These are phyloP conservation scores for Pleurotus giganteus DNA, from an alignment of 768 basidiomycete genomes.

Conservation along the genomic window DNA sequence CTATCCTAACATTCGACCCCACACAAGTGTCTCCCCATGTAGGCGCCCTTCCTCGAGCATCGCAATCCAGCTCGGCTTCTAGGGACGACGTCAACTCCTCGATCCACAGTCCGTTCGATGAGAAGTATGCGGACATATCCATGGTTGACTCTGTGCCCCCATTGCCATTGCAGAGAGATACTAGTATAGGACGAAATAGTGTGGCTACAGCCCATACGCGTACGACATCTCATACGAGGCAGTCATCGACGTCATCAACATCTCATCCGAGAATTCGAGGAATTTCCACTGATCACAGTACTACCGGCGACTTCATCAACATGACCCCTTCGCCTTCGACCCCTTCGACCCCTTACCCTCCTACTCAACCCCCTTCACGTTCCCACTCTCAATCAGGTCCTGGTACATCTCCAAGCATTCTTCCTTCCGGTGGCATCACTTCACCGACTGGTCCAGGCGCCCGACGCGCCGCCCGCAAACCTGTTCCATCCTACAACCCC, in stretches of 20 bases:
- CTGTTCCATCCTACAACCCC: conserved; percentile 52
- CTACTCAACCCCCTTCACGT: background rate
- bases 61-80: background rate
- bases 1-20: conserved; percentile 10
- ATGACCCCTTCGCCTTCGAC: conserved; percentile 1
- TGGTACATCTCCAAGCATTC: background rate
- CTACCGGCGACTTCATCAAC: background rate
- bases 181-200: background rate
- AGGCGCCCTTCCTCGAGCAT: background rate
- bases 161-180: conserved; percentile 3
- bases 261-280: background rate
- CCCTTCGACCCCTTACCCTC: background rate
- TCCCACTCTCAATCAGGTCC: background rate
- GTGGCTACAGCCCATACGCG: background rate
- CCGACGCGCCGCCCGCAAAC: conserved; percentile 45
- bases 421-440: conserved; percentile 7
- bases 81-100: conserved; percentile 4
- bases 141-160: conserved; percentile 4
- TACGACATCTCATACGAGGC: background rate
- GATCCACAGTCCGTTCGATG: conserved; percentile 4
- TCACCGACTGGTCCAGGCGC: background rate
- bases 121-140: background rate
- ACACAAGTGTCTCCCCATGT: background rate
- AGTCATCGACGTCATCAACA: background rate
- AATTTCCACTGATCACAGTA: background rate